Conservation (phyloP, 768 basidiomycete species). For the Dentipellis sp. region DNA sequence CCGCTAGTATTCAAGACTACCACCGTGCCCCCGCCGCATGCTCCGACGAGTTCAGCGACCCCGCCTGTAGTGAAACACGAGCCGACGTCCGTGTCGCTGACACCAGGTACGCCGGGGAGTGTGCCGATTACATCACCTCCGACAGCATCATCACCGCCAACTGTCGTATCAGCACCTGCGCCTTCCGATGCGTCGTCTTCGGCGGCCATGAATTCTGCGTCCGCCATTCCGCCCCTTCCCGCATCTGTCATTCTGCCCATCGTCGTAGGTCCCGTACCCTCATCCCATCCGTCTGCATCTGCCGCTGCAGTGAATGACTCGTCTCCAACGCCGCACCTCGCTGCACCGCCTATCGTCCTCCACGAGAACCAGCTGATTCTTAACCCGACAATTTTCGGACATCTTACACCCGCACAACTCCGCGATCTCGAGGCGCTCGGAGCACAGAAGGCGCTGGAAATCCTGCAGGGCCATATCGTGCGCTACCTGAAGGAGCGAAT, state of each 20-base stretch:
- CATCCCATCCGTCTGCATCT: conserved; percentile 46
- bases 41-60: conserved; percentile 4
- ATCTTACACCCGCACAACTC: conserved; percentile 64
- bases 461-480: conserved; percentile 80
- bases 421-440: conserved; percentile 72
- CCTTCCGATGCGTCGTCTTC: not conserved
- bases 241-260: conserved; percentile 63
- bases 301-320: conserved; percentile 28
- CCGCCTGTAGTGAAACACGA: conserved; percentile 18
- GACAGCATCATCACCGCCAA: conserved; percentile 12
- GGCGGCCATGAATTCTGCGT: not conserved
- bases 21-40: conserved; percentile 2
- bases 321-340: conserved; percentile 29
- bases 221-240: conserved; percentile 20
- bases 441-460: conserved; percentile 70
- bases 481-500: conserved; percentile 74
- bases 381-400: conserved; percentile 77
- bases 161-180: conserved; percentile 7
- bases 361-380: conserved; percentile 80
- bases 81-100: conserved; percentile 4
- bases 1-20: conserved; percentile 45
- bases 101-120: conserved; percentile 12
- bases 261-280: conserved; percentile 62
- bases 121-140: conserved; percentile 11
- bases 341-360: conserved; percentile 59